These are phyloP conservation scores for Phyllosticta citriasiana DNA, from an alignment of 2,329 filamentous ascomycete species.

Conservation along the genomic window DNA sequence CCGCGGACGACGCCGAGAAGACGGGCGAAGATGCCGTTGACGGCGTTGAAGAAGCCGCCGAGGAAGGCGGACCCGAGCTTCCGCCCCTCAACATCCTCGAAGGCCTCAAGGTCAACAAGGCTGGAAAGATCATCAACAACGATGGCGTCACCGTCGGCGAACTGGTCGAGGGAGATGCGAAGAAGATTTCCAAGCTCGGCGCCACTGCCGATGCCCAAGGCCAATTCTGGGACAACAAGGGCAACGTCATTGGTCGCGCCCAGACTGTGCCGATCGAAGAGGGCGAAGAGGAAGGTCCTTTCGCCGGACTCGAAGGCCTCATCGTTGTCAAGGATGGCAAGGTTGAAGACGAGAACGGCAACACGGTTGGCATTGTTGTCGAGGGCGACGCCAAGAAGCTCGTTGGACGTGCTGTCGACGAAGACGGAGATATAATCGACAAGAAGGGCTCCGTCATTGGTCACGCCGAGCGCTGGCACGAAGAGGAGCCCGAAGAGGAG, in stretches of 20 bases:
- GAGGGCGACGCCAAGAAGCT: constrained; percentile 44
- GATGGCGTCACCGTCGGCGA: constrained; percentile 40
- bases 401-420: constrained; percentile 39
- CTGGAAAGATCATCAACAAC: constrained; percentile 39
- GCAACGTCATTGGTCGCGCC: constrained; percentile 41
- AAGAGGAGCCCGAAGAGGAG: constrained; percentile 49
- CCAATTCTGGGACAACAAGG: constrained; percentile 46
- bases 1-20: constrained; percentile 19
- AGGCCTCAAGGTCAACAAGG: constrained; percentile 40
- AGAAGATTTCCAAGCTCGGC: constrained; percentile 43
- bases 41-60: constrained; percentile 20
- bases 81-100: constrained; percentile 41
- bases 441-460: constrained; percentile 44
- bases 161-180: constrained; percentile 40
- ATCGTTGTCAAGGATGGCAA: constrained; percentile 40
- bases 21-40: constrained; percentile 25
- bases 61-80: constrained; percentile 26
- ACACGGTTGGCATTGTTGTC: constrained; percentile 38
- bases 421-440: constrained; percentile 44
- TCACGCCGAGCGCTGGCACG: constrained; percentile 47
- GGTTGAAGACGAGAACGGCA: constrained; percentile 42
- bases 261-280: constrained; percentile 38
- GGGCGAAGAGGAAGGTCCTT: constrained; percentile 38
- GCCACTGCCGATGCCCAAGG: constrained; percentile 36
- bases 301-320: constrained; percentile 42